Evolutionary conservation across 176 grass and related monocot genomes (phyloP).

Genomic region (Aegilops sharonensis): DNA sequence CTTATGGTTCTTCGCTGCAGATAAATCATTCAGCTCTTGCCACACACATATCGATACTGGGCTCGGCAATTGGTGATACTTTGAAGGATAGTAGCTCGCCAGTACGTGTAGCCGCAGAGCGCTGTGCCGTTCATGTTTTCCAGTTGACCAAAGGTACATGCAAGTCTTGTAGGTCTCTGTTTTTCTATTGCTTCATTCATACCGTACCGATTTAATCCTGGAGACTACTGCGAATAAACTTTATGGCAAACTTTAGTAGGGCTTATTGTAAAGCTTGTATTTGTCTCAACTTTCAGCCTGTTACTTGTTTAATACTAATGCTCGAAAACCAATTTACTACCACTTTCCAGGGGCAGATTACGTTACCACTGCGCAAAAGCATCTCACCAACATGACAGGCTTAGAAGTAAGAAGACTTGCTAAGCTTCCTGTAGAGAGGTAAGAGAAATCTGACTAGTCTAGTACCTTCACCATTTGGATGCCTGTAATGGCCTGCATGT

Average conservation of each 20-base stretch:
- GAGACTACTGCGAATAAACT: background rate
- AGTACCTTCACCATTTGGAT: background rate
- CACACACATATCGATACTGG: slow-evolving; percentile 55
- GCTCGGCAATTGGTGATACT: slow-evolving; percentile 64
- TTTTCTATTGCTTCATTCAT: background rate
- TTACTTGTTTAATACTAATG: background rate
- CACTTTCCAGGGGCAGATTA: slow-evolving; percentile 67
- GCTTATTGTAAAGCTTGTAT: background rate
- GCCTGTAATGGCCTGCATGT: background rate
- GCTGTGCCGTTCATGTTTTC: slow-evolving; percentile 91
- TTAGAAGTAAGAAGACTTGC: slow-evolving; percentile 94
- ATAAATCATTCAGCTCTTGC: slow-evolving; percentile 66
- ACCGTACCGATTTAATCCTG: background rate
- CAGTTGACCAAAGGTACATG: slow-evolving; percentile 80
- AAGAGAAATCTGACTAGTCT: slow-evolving; percentile 15
- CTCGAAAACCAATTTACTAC: slow-evolving; percentile 1
- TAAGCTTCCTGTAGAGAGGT: slow-evolving; percentile 92
- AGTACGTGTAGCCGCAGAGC: slow-evolving; percentile 85
- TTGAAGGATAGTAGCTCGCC: slow-evolving; percentile 80
- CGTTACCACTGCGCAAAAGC: slow-evolving; percentile 72
- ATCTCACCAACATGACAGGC: slow-evolving; percentile 74
- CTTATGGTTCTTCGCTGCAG: slow-evolving; percentile 35
- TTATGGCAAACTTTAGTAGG: background rate
- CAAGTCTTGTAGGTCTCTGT: background rate
- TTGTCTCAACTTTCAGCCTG: background rate